These are phyloP conservation scores for Apiotrichum gracile DNA, from an alignment of 1,284 basidiomycete species.

Conservation along the genomic window DNA sequence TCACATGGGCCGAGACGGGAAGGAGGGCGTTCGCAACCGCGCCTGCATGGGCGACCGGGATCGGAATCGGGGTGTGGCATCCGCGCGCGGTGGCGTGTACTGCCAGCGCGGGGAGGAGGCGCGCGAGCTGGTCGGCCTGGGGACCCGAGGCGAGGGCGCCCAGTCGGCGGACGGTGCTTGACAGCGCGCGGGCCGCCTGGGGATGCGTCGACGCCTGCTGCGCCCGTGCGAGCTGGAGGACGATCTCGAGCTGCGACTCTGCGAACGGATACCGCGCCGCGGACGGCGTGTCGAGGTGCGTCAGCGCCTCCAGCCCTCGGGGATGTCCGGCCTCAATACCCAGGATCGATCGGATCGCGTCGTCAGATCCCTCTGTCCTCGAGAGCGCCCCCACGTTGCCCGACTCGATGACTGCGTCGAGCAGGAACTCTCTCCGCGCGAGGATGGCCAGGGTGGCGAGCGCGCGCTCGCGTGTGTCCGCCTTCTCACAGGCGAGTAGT, in stretches of 20 bases:
- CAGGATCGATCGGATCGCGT: not conserved
- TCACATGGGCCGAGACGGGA: not conserved
- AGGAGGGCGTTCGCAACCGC: not conserved
- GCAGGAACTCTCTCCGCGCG: not conserved
- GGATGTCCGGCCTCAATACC: not conserved
- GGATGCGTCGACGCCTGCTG: slow-evolving; percentile 6
- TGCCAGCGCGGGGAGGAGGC: slow-evolving; percentile 5
- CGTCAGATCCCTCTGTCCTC: not conserved
- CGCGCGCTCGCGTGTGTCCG: not conserved
- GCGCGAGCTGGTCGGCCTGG: slow-evolving; percentile 2
- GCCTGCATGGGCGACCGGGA: slow-evolving; percentile 1
- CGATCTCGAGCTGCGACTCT: not conserved
- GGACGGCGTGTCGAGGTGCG: not conserved
- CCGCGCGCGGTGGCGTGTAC: slow-evolving; percentile 8
- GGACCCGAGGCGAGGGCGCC: too few species aligned
- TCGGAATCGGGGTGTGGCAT: not conserved
- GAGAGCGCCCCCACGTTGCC: not conserved
- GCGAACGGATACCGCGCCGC: slow-evolving; percentile 1
- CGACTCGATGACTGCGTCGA: not conserved
- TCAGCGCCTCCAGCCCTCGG: not conserved
- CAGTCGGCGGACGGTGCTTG: not conserved
- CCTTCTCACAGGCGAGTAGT: not conserved
- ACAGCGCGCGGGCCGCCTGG: slow-evolving; percentile 1
- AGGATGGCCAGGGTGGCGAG: not conserved
- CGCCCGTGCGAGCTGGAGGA: not conserved